Conservation (phyloP, 371 early-diverging fungal genomes). For the Nematocida ausubeli region DNA sequence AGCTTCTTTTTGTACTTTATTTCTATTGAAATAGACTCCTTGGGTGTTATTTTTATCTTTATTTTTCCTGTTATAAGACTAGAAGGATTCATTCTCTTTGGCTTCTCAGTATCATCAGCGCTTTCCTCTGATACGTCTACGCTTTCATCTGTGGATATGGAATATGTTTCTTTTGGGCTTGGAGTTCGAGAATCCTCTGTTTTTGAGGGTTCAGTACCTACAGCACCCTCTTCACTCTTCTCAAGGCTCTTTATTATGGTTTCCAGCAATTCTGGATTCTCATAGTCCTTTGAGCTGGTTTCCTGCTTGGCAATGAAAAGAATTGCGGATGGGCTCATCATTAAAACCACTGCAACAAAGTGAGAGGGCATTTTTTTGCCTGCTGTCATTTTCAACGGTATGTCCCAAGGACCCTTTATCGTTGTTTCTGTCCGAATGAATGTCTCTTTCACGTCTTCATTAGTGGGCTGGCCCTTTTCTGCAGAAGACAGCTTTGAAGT, state of each 20-base stretch:
- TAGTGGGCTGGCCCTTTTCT: not conserved
- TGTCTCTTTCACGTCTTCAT: constrained; percentile 8
- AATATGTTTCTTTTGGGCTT: not conserved
- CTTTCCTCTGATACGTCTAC: not conserved
- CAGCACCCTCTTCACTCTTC: not conserved
- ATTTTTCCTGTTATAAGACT: constrained; percentile 19
- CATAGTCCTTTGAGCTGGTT: constrained; percentile 8
- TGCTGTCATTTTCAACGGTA: constrained; percentile 27
- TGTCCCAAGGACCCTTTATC: constrained; percentile 22
- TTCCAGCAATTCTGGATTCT: constrained; percentile 13
- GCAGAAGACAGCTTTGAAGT: not conserved
- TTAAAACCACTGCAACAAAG: constrained; percentile 40
- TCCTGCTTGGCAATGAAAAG: not conserved
- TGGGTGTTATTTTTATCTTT: constrained; percentile 42
- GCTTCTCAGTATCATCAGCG: not conserved
- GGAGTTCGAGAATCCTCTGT: not conserved
- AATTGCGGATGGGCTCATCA: not conserved
- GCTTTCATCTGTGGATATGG: constrained; percentile 4
- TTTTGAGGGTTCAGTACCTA: not conserved
- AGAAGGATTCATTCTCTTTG: not conserved
- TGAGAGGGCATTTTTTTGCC: constrained; percentile 45
- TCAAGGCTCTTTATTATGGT: not conserved
- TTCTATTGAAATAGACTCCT: constrained; percentile 15
- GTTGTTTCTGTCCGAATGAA: constrained; percentile 23
- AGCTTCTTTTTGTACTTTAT: constrained; percentile 20